Percentiles rank a stretch among this genome's conserved stretches.
phyloP scores from a whole-genome alignment of 352 stramenopile species.

The Globisporangium spiculum region DNA sequence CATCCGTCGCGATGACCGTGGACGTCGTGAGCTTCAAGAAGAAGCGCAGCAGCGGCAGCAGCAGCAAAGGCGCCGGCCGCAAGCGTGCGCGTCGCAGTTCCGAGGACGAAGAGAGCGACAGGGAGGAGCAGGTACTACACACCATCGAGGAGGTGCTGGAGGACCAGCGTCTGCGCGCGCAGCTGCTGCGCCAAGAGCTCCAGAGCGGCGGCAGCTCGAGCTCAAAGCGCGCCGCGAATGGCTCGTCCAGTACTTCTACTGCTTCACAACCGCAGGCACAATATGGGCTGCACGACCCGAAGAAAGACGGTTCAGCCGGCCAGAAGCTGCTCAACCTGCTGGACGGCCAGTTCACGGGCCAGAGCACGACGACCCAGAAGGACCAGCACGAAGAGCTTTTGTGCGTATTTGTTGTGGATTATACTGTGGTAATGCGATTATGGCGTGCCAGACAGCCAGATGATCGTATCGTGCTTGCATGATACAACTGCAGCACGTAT shows the following conservation, averaged over 20 bases:
- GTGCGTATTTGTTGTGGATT: conserved; percentile 23
- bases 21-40: conserved; percentile 63
- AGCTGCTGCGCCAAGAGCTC: conserved; percentile 38
- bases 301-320: conserved; percentile 59
- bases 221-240: not conserved
- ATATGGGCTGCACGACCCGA: conserved; percentile 74
- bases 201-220: conserved; percentile 14
- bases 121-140: conserved; percentile 38
- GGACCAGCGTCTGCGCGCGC: conserved; percentile 59
- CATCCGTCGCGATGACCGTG: not conserved
- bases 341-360: conserved; percentile 78
- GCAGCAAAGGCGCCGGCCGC: conserved; percentile 11
- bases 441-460: not conserved
- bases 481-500: not conserved
- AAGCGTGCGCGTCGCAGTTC: conserved; percentile 39
- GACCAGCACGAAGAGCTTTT: conserved; percentile 79
- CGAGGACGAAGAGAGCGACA: conserved; percentile 19
- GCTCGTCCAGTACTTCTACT: not conserved
- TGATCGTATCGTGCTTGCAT: not conserved
- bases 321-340: conserved; percentile 75
- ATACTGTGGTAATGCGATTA: not conserved
- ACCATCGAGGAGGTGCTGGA: conserved; percentile 67
- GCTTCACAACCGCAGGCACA: conserved; percentile 17
- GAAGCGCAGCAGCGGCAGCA: conserved; percentile 33
- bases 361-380: conserved; percentile 52